Evolutionary conservation across 371 early-diverging fungal species (phyloP).

Genomic region (Mortierella sp.): DNA sequence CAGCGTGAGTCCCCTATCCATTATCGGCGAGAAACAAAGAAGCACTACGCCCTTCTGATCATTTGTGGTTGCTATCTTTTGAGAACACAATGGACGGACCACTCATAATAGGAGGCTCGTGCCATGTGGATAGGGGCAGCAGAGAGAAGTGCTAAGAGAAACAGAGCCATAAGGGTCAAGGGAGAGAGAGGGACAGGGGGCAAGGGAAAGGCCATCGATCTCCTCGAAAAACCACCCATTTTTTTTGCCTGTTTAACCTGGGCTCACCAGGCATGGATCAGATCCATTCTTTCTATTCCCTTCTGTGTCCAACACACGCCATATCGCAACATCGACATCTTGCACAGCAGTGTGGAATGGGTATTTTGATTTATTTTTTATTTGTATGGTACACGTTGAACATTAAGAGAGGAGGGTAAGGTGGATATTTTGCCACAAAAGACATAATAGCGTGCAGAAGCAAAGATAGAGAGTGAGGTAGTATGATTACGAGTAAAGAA

Average conservation of each 20-base stretch:
- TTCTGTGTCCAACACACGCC: neutral
- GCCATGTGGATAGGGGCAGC: neutral
- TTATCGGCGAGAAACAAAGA: neutral
- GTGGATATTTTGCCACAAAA: constrained; percentile 4
- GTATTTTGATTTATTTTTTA: neutral
- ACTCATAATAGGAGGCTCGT: neutral
- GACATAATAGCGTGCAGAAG: neutral
- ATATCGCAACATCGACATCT: neutral
- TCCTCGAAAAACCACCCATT: neutral
- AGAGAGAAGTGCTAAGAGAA: neutral
- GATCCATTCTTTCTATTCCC: neutral
- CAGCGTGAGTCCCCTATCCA: neutral
- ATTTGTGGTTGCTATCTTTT: neutral
- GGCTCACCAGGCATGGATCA: constrained; percentile 1
- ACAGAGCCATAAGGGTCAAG: neutral
- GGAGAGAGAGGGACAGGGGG: too few species aligned
- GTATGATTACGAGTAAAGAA: neutral
- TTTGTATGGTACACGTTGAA: neutral
- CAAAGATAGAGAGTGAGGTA: neutral
- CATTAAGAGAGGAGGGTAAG: neutral
- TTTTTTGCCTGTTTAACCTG: neutral
- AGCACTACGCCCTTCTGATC: neutral
- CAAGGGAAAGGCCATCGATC: neutral
- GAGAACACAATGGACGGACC: neutral
- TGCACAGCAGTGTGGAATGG: neutral